Percentiles rank a stretch among this genome's conserved stretches.
phyloP scores from a whole-genome alignment of 495 filamentous ascomycete species.

The Xylona heveae region DNA sequence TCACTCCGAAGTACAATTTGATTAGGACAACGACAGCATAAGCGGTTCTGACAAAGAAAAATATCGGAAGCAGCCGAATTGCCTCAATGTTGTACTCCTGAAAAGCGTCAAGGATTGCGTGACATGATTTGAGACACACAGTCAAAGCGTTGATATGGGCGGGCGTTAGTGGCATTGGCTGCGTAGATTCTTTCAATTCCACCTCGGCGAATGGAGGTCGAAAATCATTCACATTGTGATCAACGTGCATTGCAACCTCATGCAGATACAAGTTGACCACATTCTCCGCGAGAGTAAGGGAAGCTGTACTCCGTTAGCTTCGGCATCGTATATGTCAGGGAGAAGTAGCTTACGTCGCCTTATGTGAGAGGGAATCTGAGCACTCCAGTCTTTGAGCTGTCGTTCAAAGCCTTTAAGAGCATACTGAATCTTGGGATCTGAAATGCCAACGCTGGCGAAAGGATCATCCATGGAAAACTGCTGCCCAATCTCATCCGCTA shows the following conservation, averaged over 20 bases:
- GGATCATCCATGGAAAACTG: constrained; percentile 64
- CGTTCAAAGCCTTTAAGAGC: constrained; percentile 55
- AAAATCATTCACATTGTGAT: constrained; percentile 42
- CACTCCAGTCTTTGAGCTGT: constrained; percentile 47
- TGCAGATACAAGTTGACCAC: constrained; percentile 65
- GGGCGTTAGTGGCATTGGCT: constrained; percentile 26
- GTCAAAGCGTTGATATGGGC: constrained; percentile 53
- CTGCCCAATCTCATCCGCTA: constrained; percentile 60
- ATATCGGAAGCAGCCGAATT: constrained; percentile 52
- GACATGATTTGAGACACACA: constrained; percentile 47
- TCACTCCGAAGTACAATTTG: constrained; percentile 67
- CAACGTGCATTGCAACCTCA: constrained; percentile 62
- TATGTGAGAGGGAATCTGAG: constrained; percentile 26
- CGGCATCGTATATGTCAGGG: constrained; percentile 1
- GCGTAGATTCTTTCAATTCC: constrained; percentile 21
- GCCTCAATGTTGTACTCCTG: constrained; percentile 32
- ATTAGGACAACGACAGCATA: constrained; percentile 75
- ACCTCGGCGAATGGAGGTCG: constrained; percentile 25
- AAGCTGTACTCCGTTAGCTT: constrained; percentile 18
- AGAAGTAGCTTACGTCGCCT: constrained; percentile 19
- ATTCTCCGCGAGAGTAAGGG: constrained; percentile 35
- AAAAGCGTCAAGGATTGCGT: constrained; percentile 54
- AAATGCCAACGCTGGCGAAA: constrained; percentile 36
- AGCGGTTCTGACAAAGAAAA: constrained; percentile 54
- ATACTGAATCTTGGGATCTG: constrained; percentile 54